Percentiles rank a stretch among this genome's conserved stretches.
These are phyloP conservation scores for Dioszegia aurantiaca DNA, from an alignment of 768 basidiomycete species.

Conservation along the genomic window DNA sequence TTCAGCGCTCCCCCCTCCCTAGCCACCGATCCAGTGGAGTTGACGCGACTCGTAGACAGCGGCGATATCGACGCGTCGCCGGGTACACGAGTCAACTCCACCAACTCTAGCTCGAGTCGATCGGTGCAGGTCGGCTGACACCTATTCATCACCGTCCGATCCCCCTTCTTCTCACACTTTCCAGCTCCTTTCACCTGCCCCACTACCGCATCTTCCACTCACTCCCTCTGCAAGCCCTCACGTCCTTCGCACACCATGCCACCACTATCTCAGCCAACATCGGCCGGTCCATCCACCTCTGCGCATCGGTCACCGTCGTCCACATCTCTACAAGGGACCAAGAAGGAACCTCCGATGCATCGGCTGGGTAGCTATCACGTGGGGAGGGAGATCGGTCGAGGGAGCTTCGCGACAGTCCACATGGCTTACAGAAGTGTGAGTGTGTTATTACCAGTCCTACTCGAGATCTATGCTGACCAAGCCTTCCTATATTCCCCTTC, in stretches of 20 bases:
- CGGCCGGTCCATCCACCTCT: background rate
- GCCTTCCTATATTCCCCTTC: background rate
- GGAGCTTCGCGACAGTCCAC: constrained; percentile 94
- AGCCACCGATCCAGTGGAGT: too few relatives aligned
- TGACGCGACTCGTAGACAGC: too few relatives aligned
- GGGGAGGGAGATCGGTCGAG: constrained; percentile 57
- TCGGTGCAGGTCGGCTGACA: too few relatives aligned
- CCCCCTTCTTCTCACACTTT: background rate
- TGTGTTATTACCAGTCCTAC: constrained; percentile 14
- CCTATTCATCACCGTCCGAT: too few relatives aligned
- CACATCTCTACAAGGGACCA: background rate
- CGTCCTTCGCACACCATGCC: background rate
- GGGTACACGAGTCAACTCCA: too few relatives aligned
- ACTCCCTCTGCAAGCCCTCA: background rate
- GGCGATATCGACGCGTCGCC: too few relatives aligned
- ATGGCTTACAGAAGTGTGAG: constrained; percentile 85
- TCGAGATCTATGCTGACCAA: constrained; percentile 8
- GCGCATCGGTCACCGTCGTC: background rate
- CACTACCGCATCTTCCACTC: background rate
- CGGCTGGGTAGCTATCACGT: constrained; percentile 53
- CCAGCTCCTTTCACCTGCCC: background rate
- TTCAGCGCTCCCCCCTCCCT: too few relatives aligned
- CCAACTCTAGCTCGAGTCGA: background rate
- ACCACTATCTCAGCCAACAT: background rate
- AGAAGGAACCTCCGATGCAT: constrained; percentile 15